Evolutionary conservation across 805 yeast genomes (phyloP).

Genomic region (Tetrapisispora nanseiensis): DNA sequence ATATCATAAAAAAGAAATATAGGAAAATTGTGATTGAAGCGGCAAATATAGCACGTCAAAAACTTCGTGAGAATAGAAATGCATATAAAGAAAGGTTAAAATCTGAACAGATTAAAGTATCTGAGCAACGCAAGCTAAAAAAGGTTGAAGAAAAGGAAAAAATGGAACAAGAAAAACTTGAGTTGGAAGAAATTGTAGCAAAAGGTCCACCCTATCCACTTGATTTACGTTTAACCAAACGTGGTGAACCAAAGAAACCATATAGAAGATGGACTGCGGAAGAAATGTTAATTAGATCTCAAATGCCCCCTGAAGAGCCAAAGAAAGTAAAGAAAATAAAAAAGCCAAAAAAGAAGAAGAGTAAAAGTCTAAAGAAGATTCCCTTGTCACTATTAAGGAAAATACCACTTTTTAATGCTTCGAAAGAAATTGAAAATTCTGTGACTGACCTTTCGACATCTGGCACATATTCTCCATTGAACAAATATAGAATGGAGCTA

Average conservation of each 20-base stretch:
- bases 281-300: slow-evolving; percentile 21
- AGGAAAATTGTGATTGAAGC: slow-evolving; percentile 17
- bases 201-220: slow-evolving; percentile 29
- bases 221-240: slow-evolving; percentile 23
- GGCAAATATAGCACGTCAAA: slow-evolving; percentile 22
- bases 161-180: slow-evolving; percentile 18
- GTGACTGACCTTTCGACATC: not conserved
- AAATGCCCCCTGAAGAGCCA: slow-evolving; percentile 12
- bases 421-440: slow-evolving; percentile 3
- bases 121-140: slow-evolving; percentile 13
- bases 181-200: slow-evolving; percentile 24
- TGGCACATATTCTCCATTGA: not conserved
- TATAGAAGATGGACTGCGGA: slow-evolving; percentile 28
- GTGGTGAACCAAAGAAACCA: slow-evolving; percentile 28
- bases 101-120: slow-evolving; percentile 8
- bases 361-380: slow-evolving; percentile 14
- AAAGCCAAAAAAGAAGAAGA: slow-evolving; percentile 13
- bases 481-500: slow-evolving; percentile 1
- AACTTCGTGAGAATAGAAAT: slow-evolving; percentile 15
- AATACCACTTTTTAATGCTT: slow-evolving; percentile 22
- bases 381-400: slow-evolving; percentile 20
- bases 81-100: slow-evolving; percentile 10
- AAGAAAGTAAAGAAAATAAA: slow-evolving; percentile 14
- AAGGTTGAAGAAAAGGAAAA: slow-evolving; percentile 17
- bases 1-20: slow-evolving; percentile 15